Evolutionary conservation across 2,329 filamentous ascomycete genomes (phyloP), one percentile per base, ranked within the genome.

Genomic region (Gnomoniopsis smithogilvyi): DNA sequence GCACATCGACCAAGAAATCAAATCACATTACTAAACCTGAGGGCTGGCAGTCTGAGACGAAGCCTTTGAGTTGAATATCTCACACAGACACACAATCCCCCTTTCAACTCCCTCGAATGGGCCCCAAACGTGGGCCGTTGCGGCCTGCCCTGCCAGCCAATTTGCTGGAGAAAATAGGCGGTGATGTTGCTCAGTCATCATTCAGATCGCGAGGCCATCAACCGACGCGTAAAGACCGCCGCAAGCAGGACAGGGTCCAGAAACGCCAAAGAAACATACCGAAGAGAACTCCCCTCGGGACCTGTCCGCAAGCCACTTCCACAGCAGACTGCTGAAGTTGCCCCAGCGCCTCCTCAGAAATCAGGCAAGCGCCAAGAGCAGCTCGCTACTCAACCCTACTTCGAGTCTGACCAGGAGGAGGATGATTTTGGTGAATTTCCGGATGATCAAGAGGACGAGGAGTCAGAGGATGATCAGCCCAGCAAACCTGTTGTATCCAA

Each of bases 191-290:
- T 33, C 46, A 62, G 52, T 15, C 50, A 10, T 47, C 34, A 63
- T 61, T 60, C n/a, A 59, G 33, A 49, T 50, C 26, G 21, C 52
- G 56, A 34, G 49, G 58, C 58, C 65, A 58, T 62, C 64, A 49
- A 0, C 46, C 63, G 47, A 66, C 67, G 1, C 80, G 88, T 64
- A 90, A 90, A 74, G 86, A 89, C 56, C 80, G 83, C 60, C 82
- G 90, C 58, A 91, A 87, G 69, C 81, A 81, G 17, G 84, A 89
- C 65, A 80, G 89, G 56, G 74, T 78, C 22, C 78, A 84, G 65
- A 89, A 84, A 70, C 67, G 71, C 30, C 76, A 76, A 15, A 65
- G 70, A n/a, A 67, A 68, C 49, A 60, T 67, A 12, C 66, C 66
- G 21, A 54, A 64, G 41, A 56, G 54, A 21, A 56, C 54, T 26